phyloP scores from a whole-genome alignment of 2,329 filamentous ascomycete genomes.

The Cladosporium sp. region DNA sequence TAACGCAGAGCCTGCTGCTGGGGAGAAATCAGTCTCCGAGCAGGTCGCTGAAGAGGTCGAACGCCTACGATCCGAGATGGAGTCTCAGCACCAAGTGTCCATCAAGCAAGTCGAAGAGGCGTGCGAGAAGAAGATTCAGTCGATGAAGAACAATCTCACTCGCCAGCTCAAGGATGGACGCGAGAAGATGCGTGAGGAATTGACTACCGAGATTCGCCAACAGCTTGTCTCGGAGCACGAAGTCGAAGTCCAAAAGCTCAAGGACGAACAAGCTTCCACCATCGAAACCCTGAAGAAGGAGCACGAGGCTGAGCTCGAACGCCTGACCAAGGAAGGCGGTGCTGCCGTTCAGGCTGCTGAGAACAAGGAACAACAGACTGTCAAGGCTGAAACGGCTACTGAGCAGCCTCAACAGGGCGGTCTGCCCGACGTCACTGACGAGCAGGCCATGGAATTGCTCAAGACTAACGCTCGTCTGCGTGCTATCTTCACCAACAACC shows the following conservation, averaged over 20 bases:
- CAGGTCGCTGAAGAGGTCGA: constrained; percentile 43
- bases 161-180: constrained; percentile 55
- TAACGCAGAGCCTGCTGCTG: constrained; percentile 19
- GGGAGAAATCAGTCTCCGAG: constrained; percentile 37
- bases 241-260: constrained; percentile 44
- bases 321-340: constrained; percentile 30
- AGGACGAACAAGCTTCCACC: constrained; percentile 40
- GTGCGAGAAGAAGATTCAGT: constrained; percentile 54
- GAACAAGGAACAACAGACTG: constrained; percentile 19
- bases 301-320: constrained; percentile 33
- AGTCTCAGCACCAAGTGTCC: constrained; percentile 32
- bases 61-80: constrained; percentile 31
- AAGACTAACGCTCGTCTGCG: constrained; percentile 45
- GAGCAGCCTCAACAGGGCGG: constrained; percentile 6
- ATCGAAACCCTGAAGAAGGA: constrained; percentile 34
- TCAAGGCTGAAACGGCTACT: constrained; percentile 24
- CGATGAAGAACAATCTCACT: constrained; percentile 62
- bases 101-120: constrained; percentile 43
- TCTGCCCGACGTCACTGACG: constrained; percentile 34
- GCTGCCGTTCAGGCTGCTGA: constrained; percentile 33
- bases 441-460: constrained; percentile 46
- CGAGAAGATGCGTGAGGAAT: constrained; percentile 33
- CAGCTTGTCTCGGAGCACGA: constrained; percentile 38
- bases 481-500: constrained; percentile 51
- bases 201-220: constrained; percentile 21